phyloP scores from a whole-genome alignment of 1,284 basidiomycete species.

The Tylopilus sp. region DNA sequence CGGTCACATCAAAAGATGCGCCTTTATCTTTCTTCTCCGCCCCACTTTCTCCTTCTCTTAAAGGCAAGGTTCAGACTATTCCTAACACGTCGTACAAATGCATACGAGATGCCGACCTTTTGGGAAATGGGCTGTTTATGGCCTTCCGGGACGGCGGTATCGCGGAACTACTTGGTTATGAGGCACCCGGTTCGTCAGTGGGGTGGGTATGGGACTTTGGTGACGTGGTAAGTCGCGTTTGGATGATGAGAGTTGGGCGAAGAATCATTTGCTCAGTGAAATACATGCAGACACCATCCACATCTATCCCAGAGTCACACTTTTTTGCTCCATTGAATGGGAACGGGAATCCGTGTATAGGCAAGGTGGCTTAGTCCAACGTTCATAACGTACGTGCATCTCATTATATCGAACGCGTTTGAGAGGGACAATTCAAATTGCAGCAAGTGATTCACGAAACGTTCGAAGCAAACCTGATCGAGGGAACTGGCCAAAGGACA shows the following conservation, averaged over 20 bases:
- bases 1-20: slow-evolving; percentile 16
- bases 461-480: slow-evolving; percentile 64
- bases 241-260: background rate
- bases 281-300: slow-evolving; percentile 48
- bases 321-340: slow-evolving; percentile 73
- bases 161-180: slow-evolving; percentile 64
- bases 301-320: slow-evolving; percentile 57
- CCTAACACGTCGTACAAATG: slow-evolving; percentile 58
- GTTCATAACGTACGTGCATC: slow-evolving; percentile 61
- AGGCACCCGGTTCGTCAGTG: slow-evolving; percentile 51
- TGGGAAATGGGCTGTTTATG: slow-evolving; percentile 60
- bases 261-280: slow-evolving; percentile 11
- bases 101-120: slow-evolving; percentile 68
- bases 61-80: slow-evolving; percentile 55
- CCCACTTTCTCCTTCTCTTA: slow-evolving; percentile 64
- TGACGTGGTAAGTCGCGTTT: slow-evolving; percentile 58
- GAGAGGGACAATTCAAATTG: slow-evolving; percentile 7
- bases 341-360: slow-evolving; percentile 70
- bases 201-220: slow-evolving; percentile 68
- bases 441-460: slow-evolving; percentile 67
- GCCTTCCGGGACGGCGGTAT: slow-evolving; percentile 66
- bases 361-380: slow-evolving; percentile 81
- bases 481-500: slow-evolving; percentile 67
- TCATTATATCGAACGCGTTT: slow-evolving; percentile 10
- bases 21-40: slow-evolving; percentile 60